A percentile compares a stretch with the other conserved stretches of the same genome.
These are phyloP conservation scores for Vinca minor DNA, from an alignment of 257 asterid genomes.

Conservation along the genomic window DNA sequence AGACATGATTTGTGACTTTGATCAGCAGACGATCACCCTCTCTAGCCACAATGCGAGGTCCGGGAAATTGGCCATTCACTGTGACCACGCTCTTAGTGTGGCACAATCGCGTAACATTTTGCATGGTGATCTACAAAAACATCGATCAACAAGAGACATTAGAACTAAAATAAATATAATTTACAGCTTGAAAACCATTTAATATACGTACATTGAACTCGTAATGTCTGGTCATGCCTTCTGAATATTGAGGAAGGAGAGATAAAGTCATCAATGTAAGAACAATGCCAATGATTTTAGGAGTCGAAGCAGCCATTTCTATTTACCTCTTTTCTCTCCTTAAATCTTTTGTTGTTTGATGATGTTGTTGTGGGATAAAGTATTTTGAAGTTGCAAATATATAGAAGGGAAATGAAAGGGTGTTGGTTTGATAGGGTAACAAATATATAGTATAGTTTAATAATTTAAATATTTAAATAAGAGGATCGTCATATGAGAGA, in stretches of 20 bases:
- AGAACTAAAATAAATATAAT: neutral
- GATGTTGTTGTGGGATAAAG: slow-evolving; percentile 1
- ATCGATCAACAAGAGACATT: neutral
- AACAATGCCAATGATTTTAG: slow-evolving; percentile 5
- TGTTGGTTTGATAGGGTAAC: slow-evolving; percentile 21
- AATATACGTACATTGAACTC: slow-evolving; percentile 33
- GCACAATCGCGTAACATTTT: slow-evolving; percentile 39
- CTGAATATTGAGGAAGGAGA: slow-evolving; percentile 16
- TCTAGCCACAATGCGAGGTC: slow-evolving; percentile 49
- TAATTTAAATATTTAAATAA: too few relatives aligned
- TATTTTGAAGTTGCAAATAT: slow-evolving; percentile 8
- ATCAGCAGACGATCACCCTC: slow-evolving; percentile 51
- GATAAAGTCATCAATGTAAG: slow-evolving; percentile 15
- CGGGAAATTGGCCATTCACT: slow-evolving; percentile 48
- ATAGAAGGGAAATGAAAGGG: slow-evolving; percentile 6
- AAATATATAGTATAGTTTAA: slow-evolving; percentile 5
- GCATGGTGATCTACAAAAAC: slow-evolving; percentile 33
- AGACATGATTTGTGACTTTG: slow-evolving; percentile 43
- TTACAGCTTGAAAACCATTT: neutral
- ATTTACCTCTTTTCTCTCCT: neutral
- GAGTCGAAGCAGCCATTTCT: slow-evolving; percentile 20
- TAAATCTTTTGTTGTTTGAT: slow-evolving; percentile 1
- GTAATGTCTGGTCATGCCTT: slow-evolving; percentile 30
- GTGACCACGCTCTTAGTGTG: slow-evolving; percentile 46
- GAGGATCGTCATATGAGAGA: slow-evolving; percentile 10